These are phyloP conservation scores for Clonostachys rhizophaga DNA, from an alignment of 2,329 filamentous ascomycete species.

Conservation along the genomic window DNA sequence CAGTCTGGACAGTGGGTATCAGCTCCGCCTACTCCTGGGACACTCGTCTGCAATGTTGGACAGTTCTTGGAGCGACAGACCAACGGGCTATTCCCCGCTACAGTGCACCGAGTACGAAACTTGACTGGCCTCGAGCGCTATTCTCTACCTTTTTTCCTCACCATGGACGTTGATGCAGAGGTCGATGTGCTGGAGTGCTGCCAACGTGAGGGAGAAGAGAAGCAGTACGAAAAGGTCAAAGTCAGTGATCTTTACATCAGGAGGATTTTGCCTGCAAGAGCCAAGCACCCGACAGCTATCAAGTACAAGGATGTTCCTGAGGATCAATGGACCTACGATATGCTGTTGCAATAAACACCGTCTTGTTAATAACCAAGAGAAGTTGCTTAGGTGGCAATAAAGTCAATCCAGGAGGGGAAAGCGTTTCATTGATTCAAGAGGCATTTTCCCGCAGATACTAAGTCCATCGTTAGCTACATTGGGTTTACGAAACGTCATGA, in stretches of 20 bases:
- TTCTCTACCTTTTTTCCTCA: slow-evolving; percentile 53
- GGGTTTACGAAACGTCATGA: too few relatives aligned
- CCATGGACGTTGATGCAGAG: slow-evolving; percentile 46
- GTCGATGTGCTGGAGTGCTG: slow-evolving; percentile 43
- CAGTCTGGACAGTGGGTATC: slow-evolving; percentile 12
- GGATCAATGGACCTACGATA: too few relatives aligned
- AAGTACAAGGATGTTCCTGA: too few relatives aligned
- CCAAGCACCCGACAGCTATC: too few relatives aligned
- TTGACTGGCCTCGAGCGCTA: slow-evolving; percentile 32
- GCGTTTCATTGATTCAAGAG: too few relatives aligned
- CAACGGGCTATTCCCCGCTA: slow-evolving; percentile 13
- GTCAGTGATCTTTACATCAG: background rate
- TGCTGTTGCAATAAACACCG: too few relatives aligned
- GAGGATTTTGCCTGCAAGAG: too few relatives aligned
- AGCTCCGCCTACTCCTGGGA: slow-evolving; percentile 12
- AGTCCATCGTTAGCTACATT: too few relatives aligned
- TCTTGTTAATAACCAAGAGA: too few relatives aligned
- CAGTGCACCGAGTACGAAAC: slow-evolving; percentile 23
- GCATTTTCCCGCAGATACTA: too few relatives aligned
- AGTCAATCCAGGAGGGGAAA: too few relatives aligned
- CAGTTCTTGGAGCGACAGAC: slow-evolving; percentile 15
- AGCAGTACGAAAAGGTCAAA: slow-evolving; percentile 36
- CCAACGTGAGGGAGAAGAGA: slow-evolving; percentile 34
- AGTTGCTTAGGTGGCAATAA: too few relatives aligned
- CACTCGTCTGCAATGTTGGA: slow-evolving; percentile 17